phyloP scores from a whole-genome alignment of 345 rosid species.

The Gossypium bickii region DNA sequence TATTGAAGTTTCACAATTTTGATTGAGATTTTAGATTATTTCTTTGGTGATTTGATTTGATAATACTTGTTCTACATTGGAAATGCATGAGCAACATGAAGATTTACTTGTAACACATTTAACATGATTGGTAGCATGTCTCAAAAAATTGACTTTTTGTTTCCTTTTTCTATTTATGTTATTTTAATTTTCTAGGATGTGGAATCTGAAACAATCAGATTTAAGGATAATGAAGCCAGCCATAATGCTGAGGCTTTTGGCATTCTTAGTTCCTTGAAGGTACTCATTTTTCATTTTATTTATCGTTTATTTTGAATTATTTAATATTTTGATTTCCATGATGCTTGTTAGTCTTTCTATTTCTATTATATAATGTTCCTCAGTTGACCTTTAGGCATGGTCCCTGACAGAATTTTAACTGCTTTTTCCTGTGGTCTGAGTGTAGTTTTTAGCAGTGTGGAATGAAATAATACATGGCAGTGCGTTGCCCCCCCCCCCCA shows the following conservation, averaged over 20 bases:
- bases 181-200: constrained; percentile 48
- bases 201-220: constrained; percentile 52
- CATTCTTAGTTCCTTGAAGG: constrained; percentile 62
- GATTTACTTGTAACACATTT: neutral
- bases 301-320: constrained; percentile 6
- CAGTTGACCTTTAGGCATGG: neutral
- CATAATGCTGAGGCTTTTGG: constrained; percentile 47
- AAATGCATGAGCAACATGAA: neutral
- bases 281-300: constrained; percentile 16
- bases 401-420: neutral
- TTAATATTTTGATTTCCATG: neutral
- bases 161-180: neutral
- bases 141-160: neutral
- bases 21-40: neutral
- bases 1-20: neutral
- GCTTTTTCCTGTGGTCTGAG: neutral
- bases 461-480: neutral
- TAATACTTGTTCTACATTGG: neutral
- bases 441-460: constrained; percentile 1
- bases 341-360: constrained; percentile 3
- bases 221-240: constrained; percentile 40
- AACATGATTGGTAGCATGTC: neutral
- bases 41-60: neutral
- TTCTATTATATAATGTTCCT: neutral
- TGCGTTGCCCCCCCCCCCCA: neutral